These are phyloP conservation scores for barrel medic (Medicago truncatula) DNA, from an alignment of 306 rosid species.

Conservation along the genomic window DNA sequence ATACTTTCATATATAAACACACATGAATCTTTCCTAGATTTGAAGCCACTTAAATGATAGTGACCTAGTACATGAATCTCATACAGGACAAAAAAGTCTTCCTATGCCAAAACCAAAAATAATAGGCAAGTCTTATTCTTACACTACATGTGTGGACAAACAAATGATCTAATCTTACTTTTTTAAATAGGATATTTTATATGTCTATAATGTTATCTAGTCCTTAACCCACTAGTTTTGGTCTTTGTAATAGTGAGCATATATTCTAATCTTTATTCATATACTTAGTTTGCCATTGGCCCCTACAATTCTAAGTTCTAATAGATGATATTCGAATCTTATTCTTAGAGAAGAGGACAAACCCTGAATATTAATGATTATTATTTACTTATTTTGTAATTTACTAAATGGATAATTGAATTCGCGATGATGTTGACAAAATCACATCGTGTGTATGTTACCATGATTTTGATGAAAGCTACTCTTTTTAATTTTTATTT, in stretches of 20 bases:
- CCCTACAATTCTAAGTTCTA: neutral
- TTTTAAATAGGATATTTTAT: conserved; percentile 13
- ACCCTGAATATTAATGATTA: neutral
- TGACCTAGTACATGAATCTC: conserved; percentile 54
- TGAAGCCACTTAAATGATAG: conserved; percentile 54
- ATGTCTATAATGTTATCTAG: conserved; percentile 44
- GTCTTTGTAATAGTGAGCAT: conserved; percentile 18
- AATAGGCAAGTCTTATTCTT: conserved; percentile 40
- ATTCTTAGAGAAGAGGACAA: neutral
- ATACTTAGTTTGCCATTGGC: conserved; percentile 38
- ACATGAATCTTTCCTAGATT: conserved; percentile 68
- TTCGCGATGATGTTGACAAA: neutral
- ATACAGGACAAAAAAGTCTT: conserved; percentile 54
- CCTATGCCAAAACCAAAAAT: conserved; percentile 35
- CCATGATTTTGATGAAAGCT: too few relatives aligned
- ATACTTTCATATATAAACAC: conserved; percentile 29
- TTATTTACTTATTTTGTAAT: neutral
- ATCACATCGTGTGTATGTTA: too few relatives aligned
- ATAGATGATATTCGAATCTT: conserved; percentile 14
- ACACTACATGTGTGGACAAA: conserved; percentile 41
- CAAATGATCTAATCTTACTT: conserved; percentile 14
- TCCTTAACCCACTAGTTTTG: conserved; percentile 33
- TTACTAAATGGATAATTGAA: too few relatives aligned
- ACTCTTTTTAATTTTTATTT: too few relatives aligned
- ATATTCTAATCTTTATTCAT: conserved; percentile 5